Base-by-base conservation (phyloP, 352 stramenopile genomes). In the Nothophytophthora sp. region DNA sequence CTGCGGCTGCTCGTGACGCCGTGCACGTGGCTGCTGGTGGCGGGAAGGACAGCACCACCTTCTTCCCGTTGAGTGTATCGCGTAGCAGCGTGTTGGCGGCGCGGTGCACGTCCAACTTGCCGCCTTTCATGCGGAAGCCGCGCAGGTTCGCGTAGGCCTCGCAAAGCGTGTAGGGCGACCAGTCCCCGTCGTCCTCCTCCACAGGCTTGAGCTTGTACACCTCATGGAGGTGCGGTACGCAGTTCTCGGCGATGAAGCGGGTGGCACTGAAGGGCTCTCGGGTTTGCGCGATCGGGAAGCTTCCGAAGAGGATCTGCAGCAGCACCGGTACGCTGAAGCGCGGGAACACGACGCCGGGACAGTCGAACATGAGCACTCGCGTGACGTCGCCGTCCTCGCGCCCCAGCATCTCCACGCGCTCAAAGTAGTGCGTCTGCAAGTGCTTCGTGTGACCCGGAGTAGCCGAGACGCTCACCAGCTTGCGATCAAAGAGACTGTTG, bases 201-300 rank as follows among this genome's bases (percentile, higher is more conserved):
- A 91, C 68, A 1, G 72, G 72, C 37, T 74, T 79, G 33, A 94
- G 73, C 53, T 91, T 91, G 69, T 94, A 94, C n/a, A 88, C 49
- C 32, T 86, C 75, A 37, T 92, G 60, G 41, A 94, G 70, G 13
- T 69, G 59, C 13, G 84, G 84, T 28, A 67, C 52, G 34, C 81
- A 92, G 51, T 92, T 92, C 60, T 96, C 86, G 7, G 83, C 82
- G 15, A 94, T 78, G 43, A 95, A 95, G 15, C 85, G 83, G 28
- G 95, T 73, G 9, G 85, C 81, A 45, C 80, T 94, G 62, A 87
- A 96, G 20, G 87, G 81, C 44, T 95, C 87, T 10, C 87, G 79
- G 7, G 85, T 92, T 62, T 96, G 87, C 10, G 83, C 80, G 36
- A 93, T 93, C 1, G 83, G 83, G 47, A 85, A 93, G 59, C 80